Evolutionary conservation across 352 stramenopile species (phyloP), one percentile per base, ranked within the genome.

Genomic region (Phytopythium oedochilum): DNA sequence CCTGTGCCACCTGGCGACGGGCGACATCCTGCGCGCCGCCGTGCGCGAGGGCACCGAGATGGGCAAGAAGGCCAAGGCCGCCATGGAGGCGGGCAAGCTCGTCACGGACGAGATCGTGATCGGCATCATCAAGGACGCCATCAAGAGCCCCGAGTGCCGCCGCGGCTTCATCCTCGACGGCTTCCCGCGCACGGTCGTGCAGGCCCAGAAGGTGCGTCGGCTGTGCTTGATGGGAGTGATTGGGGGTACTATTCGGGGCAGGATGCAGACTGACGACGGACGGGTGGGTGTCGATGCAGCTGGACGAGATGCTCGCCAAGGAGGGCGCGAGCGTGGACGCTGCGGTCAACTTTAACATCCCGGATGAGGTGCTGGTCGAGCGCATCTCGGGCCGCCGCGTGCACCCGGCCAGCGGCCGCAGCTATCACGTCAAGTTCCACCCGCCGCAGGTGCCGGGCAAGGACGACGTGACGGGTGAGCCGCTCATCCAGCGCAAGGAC

Each of bases 151-250:
- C 5, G 97, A 99, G 44, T 99, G 97, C 81, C 79, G 88, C 59
- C 97, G 97, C 69, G 97, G 98, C 34, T 99, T 99, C 71, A 99
- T 99, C 70, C 80, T 99, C 11, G 98, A 99, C 71, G 98, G 98
- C 39, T 99, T 99, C 78, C 98, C 98, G 47, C 94, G 98, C 62
- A 99, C 97, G 29, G 88, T 98, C 31, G 86, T 94, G 53, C 98
- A 99, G 80, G 97, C 97, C 17, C 61, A 99, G 75, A 98, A 97
- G 71, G 80, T 94, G 46, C 4, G 58, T 15, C n/a, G 23, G 18
- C 25, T 6, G n/a, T 25, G 39, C 10, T 9, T 28, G 11, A 31
- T 31, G 34, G 44, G 23, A 5, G 35, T n/a, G 45, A 23, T 25
- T 48, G 59, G 47, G n/a, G n/a, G n/a, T n/a, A n/a, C n/a, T n/a